Conservation (phyloP, 495 filamentous ascomycete species). For the Daldinia grandis region DNA sequence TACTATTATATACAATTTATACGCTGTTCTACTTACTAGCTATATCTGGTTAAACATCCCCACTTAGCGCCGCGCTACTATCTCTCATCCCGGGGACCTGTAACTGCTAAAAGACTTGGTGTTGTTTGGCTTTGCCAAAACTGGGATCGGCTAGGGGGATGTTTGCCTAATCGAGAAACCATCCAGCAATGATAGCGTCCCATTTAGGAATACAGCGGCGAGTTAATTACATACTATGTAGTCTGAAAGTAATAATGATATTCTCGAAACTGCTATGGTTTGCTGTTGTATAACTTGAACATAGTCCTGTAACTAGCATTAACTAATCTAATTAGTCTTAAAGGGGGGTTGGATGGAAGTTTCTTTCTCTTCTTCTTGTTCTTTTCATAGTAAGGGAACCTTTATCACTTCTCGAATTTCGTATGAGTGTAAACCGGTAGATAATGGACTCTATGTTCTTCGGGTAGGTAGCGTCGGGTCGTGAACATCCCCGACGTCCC, state of each 20-base stretch:
- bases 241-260: not conserved
- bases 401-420: not conserved
- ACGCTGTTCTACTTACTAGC: too few species aligned
- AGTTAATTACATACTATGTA: not conserved
- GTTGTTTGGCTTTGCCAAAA: constrained; percentile 9
- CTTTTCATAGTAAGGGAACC: not conserved
- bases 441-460: not conserved
- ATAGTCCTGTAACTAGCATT: not conserved
- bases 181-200: not conserved
- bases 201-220: not conserved
- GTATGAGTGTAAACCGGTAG: not conserved
- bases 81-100: too few species aligned
- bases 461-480: too few species aligned
- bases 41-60: too few species aligned
- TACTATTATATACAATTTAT: too few species aligned
- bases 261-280: not conserved
- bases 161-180: constrained; percentile 5
- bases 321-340: not conserved
- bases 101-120: not conserved
- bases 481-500: not conserved
- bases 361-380: not conserved
- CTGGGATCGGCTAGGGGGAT: not conserved
- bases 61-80: too few species aligned
- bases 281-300: not conserved
- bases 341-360: not conserved